Evolutionary conservation across 148 eudicot species (phyloP).

Genomic region (Hydrangea macrophylla): DNA sequence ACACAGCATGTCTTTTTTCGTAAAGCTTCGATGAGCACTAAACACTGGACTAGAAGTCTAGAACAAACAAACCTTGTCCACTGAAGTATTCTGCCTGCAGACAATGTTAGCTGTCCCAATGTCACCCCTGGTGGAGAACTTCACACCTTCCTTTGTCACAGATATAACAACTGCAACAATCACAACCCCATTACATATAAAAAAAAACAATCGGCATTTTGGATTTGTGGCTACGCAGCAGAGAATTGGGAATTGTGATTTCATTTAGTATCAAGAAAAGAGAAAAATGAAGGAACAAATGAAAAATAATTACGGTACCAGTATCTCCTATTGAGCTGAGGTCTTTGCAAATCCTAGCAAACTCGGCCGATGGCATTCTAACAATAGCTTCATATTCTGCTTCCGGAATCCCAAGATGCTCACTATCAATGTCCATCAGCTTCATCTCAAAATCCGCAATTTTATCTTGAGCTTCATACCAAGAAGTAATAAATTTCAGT

Average conservation of each 20-base stretch:
- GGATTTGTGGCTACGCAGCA: background rate
- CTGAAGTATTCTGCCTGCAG: slow-evolving; percentile 44
- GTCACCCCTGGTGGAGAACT: slow-evolving; percentile 66
- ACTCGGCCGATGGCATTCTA: slow-evolving; percentile 58
- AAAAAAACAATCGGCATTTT: slow-evolving; percentile 8
- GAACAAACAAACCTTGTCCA: slow-evolving; percentile 45
- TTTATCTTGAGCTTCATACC: slow-evolving; percentile 58
- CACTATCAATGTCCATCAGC: slow-evolving; percentile 73
- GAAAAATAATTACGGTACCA: slow-evolving; percentile 22
- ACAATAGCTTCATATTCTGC: slow-evolving; percentile 64
- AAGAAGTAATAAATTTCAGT: background rate
- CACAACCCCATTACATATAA: slow-evolving; percentile 5
- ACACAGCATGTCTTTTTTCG: too few relatives aligned
- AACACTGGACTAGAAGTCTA: too few relatives aligned
- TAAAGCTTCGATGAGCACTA: too few relatives aligned
- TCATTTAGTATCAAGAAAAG: background rate
- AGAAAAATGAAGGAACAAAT: background rate
- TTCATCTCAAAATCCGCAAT: slow-evolving; percentile 74
- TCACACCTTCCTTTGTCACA: slow-evolving; percentile 66
- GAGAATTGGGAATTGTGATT: background rate
- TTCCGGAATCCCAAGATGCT: slow-evolving; percentile 70
- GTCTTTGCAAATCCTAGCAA: slow-evolving; percentile 49
- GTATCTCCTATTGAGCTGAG: slow-evolving; percentile 63
- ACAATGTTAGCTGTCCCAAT: slow-evolving; percentile 67
- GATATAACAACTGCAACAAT: slow-evolving; percentile 50